Evolutionary conservation across 1,284 basidiomycete genomes (phyloP), one percentile per base, ranked within the genome.

Genomic region (Ustilago trichophora): DNA sequence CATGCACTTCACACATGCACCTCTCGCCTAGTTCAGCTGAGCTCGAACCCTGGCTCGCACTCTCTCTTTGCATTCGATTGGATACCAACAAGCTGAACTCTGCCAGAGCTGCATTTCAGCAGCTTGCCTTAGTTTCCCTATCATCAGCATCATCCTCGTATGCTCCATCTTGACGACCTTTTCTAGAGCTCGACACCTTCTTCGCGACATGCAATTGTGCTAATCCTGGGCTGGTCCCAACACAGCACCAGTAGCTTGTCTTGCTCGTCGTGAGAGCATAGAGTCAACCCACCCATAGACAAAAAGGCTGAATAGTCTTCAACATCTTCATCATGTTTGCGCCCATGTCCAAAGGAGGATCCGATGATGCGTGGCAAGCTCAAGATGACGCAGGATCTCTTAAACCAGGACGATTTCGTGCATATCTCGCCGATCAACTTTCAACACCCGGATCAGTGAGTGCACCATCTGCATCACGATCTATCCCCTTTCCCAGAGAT

Each of bases 311-410:
- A 3, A 16, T 3, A 13, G 25, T 21, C 25, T 5, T 27, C 27
- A 25, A 4, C 27, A 27, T 26, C 29, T n/a, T 4, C 51, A 56
- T 18, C 53, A 70, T 70, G 67, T 70, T 70, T 16, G 62, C 67
- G 19, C 67, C 67, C 21, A 70, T 70, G 67, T 66, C 62, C 45
- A 66, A 60, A 38, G 67, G 67, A 19, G 57, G 62, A 6, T 59
- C 60, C 8, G 66, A 69, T 35, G 67, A 70, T 47, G 67, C 57
- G 3, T 70, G 67, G 67, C 56, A 70, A 38, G 67, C 56, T 7
- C 60, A 70, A 22, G 67, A 70, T 34, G 57, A 70, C 8, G 62
- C 67, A 29, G 67, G 62, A 18, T 70, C 67, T 29, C 67, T 70
- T 38, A 70, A 70, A 26, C 67, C 67, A 16, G 67, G 67, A 13